Base-by-base conservation (phyloP, 1,284 basidiomycete species). In the Entoloma clypeatum region DNA sequence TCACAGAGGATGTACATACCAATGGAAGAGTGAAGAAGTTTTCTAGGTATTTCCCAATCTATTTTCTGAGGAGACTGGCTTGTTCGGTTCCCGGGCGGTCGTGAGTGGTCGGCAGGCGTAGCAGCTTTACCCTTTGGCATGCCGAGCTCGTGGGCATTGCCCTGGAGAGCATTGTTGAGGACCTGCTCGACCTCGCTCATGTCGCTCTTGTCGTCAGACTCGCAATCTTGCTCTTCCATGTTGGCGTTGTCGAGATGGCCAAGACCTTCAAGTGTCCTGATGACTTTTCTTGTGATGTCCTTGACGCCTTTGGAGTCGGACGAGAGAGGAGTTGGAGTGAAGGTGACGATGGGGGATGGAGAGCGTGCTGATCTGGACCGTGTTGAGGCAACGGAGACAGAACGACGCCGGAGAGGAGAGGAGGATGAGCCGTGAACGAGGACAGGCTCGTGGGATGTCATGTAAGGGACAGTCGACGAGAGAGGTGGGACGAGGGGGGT, bases 31-130 rank as follows among this genome's bases (percentile, higher is more conserved):
- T 98, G 94, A 33, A 98, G 66, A 10, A 81, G 65, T 65, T 98
- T 98, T 53, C 94, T 73, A 2, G 95, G 94, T 39, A 98, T 86
- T 69, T 98, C 93, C 79, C 81, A 87, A 52, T 74, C 69, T 11
- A 69, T 59, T 47, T 68, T 71, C 42, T 61, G 61, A 22, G 54
- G 41, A 16, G 40, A n/a, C 42, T 17, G 26, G 27, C n/a, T 40
- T 47, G 9, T 55, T 56, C 9, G 41, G 33, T 21, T 47, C 26
- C 7, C 45, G 37, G 10, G 16, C 37, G 17, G 27, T 25, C 24
- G 25, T 14, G 4, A 32, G 19, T 17, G 19, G 16, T 38, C 23
- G 14, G 26, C n/a, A 21, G 46, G 7, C 24, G 32, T n/a, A 13
- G 35, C 19, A 6, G 36, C 25, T 3, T 23, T 17, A 1, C 32